phyloP scores from a whole-genome alignment of 2,329 filamentous ascomycete genomes.

The Lachnellula occidentalis region DNA sequence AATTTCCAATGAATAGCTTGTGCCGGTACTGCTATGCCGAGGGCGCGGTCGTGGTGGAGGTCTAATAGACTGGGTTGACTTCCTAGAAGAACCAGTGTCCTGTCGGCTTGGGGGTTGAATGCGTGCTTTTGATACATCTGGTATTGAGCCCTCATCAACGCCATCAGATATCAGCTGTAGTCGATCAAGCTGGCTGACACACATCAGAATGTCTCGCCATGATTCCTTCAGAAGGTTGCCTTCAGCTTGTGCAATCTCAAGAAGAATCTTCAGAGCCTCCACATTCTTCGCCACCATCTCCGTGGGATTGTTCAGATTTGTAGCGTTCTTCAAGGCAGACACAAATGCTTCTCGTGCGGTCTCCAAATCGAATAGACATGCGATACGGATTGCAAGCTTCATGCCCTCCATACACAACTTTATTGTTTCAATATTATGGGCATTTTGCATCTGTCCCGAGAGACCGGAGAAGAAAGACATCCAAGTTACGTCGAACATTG shows the following conservation, averaged over 20 bases:
- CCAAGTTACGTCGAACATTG: constrained; percentile 99
- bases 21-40: constrained; percentile 42
- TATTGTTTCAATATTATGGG: constrained; percentile 87
- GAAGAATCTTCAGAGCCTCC: constrained; percentile 83
- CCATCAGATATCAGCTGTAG: constrained; percentile 93
- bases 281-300: constrained; percentile 96
- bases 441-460: constrained; percentile 88
- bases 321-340: constrained; percentile 84
- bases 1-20: constrained; percentile 65
- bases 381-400: constrained; percentile 87
- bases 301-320: constrained; percentile 90
- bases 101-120: constrained; percentile 54
- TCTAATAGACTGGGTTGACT: constrained; percentile 55
- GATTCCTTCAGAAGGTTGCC: constrained; percentile 84
- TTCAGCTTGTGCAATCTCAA: constrained; percentile 89
- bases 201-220: constrained; percentile 93
- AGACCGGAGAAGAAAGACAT: constrained; percentile 97
- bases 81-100: constrained; percentile 52
- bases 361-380: constrained; percentile 86
- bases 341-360: constrained; percentile 96
- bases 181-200: constrained; percentile 90
- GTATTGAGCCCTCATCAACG: constrained; percentile 86
- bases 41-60: constrained; percentile 40
- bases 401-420: constrained; percentile 91
- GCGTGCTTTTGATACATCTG: constrained; percentile 82